A percentile compares a stretch with the other conserved stretches of the same genome.
phyloP scores from a whole-genome alignment of 2,329 filamentous ascomycete species.

The Truncatella angustata region DNA sequence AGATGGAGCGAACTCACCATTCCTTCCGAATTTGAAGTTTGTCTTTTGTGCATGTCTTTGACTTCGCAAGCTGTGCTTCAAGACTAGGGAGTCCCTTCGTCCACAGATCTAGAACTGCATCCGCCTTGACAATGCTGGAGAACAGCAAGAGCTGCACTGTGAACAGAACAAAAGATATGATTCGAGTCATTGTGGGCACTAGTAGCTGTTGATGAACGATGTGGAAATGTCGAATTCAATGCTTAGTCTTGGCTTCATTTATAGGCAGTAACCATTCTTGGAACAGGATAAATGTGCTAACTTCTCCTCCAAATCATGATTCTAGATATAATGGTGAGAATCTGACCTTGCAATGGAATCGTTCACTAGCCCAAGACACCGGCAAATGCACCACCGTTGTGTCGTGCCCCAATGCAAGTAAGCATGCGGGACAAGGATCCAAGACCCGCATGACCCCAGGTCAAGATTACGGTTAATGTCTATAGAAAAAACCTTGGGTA shows the following conservation, averaged over 20 bases:
- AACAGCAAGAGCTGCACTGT: slow-evolving; percentile 11
- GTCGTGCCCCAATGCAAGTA: too few species aligned
- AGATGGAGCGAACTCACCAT: slow-evolving; percentile 15
- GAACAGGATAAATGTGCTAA: too few species aligned
- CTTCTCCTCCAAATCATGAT: too few species aligned
- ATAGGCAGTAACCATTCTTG: not conserved
- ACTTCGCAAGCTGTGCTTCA: slow-evolving; percentile 21
- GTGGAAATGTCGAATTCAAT: not conserved
- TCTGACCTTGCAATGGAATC: too few species aligned
- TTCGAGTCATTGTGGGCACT: slow-evolving; percentile 9
- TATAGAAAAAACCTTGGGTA: not conserved
- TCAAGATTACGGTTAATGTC: not conserved
- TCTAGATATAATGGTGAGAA: too few species aligned
- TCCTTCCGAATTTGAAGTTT: slow-evolving; percentile 22
- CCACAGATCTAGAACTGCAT: slow-evolving; percentile 23
- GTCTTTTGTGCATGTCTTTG: slow-evolving; percentile 20
- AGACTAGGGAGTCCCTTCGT: slow-evolving; percentile 19
- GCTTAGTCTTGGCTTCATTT: slow-evolving; percentile 4
- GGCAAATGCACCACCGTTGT: too few species aligned
- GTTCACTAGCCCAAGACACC: too few species aligned
- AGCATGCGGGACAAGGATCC: not conserved
- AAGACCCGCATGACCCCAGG: not conserved
- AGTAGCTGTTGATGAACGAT: not conserved
- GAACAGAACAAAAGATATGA: slow-evolving; percentile 7
- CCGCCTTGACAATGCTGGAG: slow-evolving; percentile 13